These are phyloP conservation scores for Fistulinella cinereoalba DNA, from an alignment of 1,284 basidiomycete genomes.

Conservation along the genomic window DNA sequence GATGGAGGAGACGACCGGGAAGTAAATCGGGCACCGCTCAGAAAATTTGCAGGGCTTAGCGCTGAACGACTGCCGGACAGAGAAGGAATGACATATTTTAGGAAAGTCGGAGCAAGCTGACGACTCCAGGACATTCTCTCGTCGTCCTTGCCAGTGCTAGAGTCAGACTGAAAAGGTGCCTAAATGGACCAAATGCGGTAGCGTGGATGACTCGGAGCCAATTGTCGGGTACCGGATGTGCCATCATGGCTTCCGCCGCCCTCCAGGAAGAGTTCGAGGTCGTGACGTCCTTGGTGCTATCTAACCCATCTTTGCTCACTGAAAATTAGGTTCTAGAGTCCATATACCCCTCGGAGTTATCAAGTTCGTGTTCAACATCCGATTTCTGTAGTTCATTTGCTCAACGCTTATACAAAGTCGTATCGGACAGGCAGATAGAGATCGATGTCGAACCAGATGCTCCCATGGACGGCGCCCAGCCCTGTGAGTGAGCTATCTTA, in stretches of 20 bases:
- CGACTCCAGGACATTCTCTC: conserved; percentile 23
- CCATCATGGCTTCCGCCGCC: conserved; percentile 56
- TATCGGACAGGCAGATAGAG: conserved; percentile 77
- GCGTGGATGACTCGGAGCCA: conserved; percentile 20
- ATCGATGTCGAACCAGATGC: conserved; percentile 91
- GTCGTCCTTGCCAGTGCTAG: background rate
- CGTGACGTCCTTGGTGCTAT: conserved; percentile 13
- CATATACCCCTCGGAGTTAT: conserved; percentile 92
- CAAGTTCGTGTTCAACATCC: conserved; percentile 62
- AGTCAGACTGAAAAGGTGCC: conserved; percentile 8
- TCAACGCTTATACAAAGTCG: conserved; percentile 66
- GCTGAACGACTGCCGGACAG: background rate
- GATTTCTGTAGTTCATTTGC: conserved; percentile 33
- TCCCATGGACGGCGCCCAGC: conserved; percentile 55
- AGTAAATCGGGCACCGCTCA: conserved; percentile 8
- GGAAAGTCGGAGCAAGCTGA: conserved; percentile 12
- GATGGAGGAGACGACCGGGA: conserved; percentile 7
- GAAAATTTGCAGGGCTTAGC: background rate
- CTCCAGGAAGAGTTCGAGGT: conserved; percentile 90
- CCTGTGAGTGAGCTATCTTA: conserved; percentile 45
- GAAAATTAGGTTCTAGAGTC: conserved; percentile 81
- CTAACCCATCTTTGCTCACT: conserved; percentile 8
- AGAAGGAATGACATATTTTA: conserved; percentile 12
- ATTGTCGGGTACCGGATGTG: conserved; percentile 27
- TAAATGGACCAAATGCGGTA: conserved; percentile 22